Base-by-base conservation (phyloP, 805 yeast species). In the Pichia exigua region DNA sequence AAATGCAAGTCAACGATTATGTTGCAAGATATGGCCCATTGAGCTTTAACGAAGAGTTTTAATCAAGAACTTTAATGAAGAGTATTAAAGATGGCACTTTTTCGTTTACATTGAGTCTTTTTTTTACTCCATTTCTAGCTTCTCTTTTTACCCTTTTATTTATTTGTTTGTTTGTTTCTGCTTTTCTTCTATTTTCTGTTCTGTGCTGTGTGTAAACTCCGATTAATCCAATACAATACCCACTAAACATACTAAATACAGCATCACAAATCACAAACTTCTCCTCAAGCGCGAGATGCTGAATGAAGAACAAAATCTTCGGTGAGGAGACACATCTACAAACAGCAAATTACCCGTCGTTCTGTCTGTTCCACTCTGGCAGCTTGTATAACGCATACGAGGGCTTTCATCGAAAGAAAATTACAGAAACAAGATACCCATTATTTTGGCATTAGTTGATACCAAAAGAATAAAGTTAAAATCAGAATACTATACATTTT, bases 11-110 rank as follows among this genome's bases (percentile, higher is more conserved):
- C 20, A 52, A 51, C 27, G 64, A 64, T 45, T 73, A 65, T 54
- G 59, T 65, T 43, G 57, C 58, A n/a, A 65, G 64, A 46, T 74
- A 76, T 55, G 82, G 81, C 17, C 67, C 70, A 13, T 64, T 78
- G 42, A 64, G 63, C 44, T 76, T 78, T 54, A 62, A 74, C 55
- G 82, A 77, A 54, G 79, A 77, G 40, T 78, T 78, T 56, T 78
- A 61, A 61, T n/a, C n/a, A n/a, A n/a, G 42, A 64, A 63, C 44
- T 76, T 78, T 54, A 62, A 74, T 56, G 82, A 77, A 54, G 79
- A 77, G 40, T 78, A 78, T 56, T 78, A 61, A 61, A 12, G 46
- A 20, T 7, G 39, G 11, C 10, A 10, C 7, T 15, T 12, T 27
- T 21, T 17, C 13, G 24, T 42, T 20, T 43, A 15, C 6, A 24